These are phyloP conservation scores for Candolleomyces eurysporus DNA, from an alignment of 768 basidiomycete species.

Conservation along the genomic window DNA sequence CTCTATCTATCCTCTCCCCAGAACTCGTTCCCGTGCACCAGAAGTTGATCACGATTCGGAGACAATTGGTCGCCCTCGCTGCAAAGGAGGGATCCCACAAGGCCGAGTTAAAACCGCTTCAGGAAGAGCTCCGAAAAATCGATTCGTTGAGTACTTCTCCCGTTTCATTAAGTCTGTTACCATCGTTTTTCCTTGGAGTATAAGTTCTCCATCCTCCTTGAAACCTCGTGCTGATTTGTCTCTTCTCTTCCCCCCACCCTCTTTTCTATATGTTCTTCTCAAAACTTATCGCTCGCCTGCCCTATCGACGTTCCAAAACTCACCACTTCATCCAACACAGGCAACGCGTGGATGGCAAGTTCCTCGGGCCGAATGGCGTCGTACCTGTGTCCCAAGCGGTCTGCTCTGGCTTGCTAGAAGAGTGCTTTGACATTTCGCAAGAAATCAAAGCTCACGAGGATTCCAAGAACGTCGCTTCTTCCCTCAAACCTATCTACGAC, in stretches of 20 bases:
- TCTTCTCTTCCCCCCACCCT: constrained; percentile 10
- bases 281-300: constrained; percentile 13
- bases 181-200: constrained; percentile 20
- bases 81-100: constrained; percentile 85
- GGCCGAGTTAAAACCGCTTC: constrained; percentile 82
- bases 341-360: constrained; percentile 94
- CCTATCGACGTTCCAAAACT: constrained; percentile 1
- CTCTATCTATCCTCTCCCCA: constrained; percentile 80
- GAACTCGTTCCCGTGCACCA: constrained; percentile 93
- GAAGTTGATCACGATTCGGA: constrained; percentile 80
- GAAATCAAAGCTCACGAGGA: constrained; percentile 95
- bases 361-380: constrained; percentile 85
- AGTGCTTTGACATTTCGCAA: constrained; percentile 93
- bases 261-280: constrained; percentile 8
- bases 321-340: constrained; percentile 33
- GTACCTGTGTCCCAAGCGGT: constrained; percentile 92
- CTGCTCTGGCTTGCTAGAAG: constrained; percentile 89
- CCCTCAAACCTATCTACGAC: constrained; percentile 91
- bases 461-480: constrained; percentile 79
- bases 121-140: constrained; percentile 92
- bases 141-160: constrained; percentile 80
- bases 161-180: constrained; percentile 31
- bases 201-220: constrained; percentile 13
- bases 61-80: constrained; percentile 84
- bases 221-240: constrained; percentile 12